These are phyloP conservation scores for Penicillium sp. DNA, from an alignment of 2,329 filamentous ascomycete species.

Conservation along the genomic window DNA sequence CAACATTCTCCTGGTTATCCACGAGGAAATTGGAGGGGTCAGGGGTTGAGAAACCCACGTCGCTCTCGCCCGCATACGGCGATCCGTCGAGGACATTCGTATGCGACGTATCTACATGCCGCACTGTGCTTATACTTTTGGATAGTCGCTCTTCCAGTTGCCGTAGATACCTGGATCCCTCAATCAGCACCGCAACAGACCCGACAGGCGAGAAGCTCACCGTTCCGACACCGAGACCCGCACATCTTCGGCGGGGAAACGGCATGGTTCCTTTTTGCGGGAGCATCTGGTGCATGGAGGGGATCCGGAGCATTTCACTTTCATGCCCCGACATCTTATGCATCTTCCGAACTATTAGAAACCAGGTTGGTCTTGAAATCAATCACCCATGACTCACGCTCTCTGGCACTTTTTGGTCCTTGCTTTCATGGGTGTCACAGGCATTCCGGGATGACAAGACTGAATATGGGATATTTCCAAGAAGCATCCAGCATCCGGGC, in stretches of 20 bases:
- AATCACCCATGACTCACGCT: constrained; percentile 15
- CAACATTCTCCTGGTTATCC: constrained; percentile 6
- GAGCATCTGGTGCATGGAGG: constrained; percentile 26
- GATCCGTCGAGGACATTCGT: not conserved
- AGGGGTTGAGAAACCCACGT: constrained; percentile 3
- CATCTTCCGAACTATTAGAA: no score
- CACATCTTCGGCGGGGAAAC: constrained; percentile 22
- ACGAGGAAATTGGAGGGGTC: constrained; percentile 5
- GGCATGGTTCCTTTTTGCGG: constrained; percentile 23
- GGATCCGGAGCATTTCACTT: constrained; percentile 30
- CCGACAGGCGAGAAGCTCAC: constrained; percentile 4
- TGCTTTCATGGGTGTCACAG: constrained; percentile 6
- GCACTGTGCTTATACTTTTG: not conserved
- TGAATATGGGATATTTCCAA: not conserved
- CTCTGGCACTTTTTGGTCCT: constrained; percentile 22
- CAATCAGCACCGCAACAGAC: not conserved
- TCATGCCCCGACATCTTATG: constrained; percentile 29
- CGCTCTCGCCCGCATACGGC: constrained; percentile 4
- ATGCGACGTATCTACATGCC: not conserved
- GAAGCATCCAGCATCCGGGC: constrained; percentile 5
- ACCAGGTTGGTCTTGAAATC: not conserved
- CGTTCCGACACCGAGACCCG: constrained; percentile 27
- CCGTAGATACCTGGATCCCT: constrained; percentile 17
- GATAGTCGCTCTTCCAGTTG: constrained; percentile 20
- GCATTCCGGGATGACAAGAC: constrained; percentile 13